phyloP scores from a whole-genome alignment of 2,329 filamentous ascomycete species.

The Colletotrichum godetiae region DNA sequence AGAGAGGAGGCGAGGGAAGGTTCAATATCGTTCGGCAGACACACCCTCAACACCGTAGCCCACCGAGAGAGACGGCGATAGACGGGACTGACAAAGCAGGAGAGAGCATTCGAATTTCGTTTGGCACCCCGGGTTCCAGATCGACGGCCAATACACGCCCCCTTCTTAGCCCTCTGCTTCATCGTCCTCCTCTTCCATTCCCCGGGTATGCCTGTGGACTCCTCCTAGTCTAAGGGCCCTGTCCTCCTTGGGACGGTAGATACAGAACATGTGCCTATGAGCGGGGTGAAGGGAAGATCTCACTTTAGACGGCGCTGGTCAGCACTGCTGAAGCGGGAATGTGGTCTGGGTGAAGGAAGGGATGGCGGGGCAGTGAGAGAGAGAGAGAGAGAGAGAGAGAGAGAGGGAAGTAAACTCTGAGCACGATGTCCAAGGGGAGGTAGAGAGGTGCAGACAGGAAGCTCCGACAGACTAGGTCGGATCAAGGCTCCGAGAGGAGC shows the following conservation, averaged over 20 bases:
- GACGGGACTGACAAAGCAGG: neutral
- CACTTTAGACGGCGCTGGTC: constrained; percentile 3
- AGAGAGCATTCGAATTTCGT: neutral
- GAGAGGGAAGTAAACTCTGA: constrained; percentile 12
- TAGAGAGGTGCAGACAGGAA: constrained; percentile 28
- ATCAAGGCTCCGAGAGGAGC: constrained; percentile 28
- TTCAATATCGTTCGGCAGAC: neutral
- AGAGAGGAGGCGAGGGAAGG: constrained; percentile 27
- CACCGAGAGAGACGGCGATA: constrained; percentile 12
- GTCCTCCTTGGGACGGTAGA: constrained; percentile 19
- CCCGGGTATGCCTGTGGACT: constrained; percentile 6
- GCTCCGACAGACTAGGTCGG: constrained; percentile 31
- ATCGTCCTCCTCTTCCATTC: constrained; percentile 26
- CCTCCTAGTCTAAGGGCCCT: constrained; percentile 16
- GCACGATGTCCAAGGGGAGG: constrained; percentile 15
- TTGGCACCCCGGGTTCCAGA: constrained; percentile 23
- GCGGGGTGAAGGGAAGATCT: constrained; percentile 16
- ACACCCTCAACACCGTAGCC: constrained; percentile 3
- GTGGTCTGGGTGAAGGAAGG: constrained; percentile 30
- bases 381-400: neutral
- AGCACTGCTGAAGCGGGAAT: neutral
- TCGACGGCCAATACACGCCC: constrained; percentile 23
- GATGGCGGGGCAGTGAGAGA: constrained; percentile 21
- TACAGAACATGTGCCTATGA: constrained; percentile 8
- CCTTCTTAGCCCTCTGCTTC: constrained; percentile 23